A percentile compares a stretch with the other conserved stretches of the same genome.
Evolutionary conservation across 2,329 filamentous ascomycete genomes (phyloP).

Genomic region (Aspergillus glaucus): DNA sequence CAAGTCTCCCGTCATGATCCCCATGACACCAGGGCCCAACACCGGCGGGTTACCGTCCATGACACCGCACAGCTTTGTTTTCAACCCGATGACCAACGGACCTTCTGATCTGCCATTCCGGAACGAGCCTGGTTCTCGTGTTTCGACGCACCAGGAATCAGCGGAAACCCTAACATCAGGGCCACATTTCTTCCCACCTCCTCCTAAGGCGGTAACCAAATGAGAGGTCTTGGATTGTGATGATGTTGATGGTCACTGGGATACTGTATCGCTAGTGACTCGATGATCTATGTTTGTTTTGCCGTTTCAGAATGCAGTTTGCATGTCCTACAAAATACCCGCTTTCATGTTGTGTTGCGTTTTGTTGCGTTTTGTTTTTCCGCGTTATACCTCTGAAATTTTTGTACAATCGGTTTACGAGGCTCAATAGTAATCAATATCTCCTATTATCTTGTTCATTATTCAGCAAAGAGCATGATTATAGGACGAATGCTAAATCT

Average conservation of each 20-base stretch:
- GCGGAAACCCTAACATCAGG: constrained; percentile 11
- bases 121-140: constrained; percentile 17
- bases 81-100: constrained; percentile 34
- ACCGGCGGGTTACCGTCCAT: constrained; percentile 29
- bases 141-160: constrained; percentile 16
- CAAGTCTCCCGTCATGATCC: constrained; percentile 31
- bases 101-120: constrained; percentile 38
- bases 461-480: not conserved
- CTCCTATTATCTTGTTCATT: not conserved
- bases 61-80: constrained; percentile 38
- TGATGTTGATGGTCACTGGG: too few species aligned
- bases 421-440: not conserved
- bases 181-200: constrained; percentile 23
- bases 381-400: constrained; percentile 7
- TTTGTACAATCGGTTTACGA: too few species aligned
- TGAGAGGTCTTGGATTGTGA: constrained; percentile 5
- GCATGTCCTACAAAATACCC: too few species aligned
- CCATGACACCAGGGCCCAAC: constrained; percentile 24
- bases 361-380: constrained; percentile 9
- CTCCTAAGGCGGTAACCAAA: constrained; percentile 31
- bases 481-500: not conserved
- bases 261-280: too few species aligned
- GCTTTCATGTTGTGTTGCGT: not conserved
- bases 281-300: too few species aligned
- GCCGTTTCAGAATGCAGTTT: too few species aligned